Evolutionary conservation across 2,329 filamentous ascomycete genomes (phyloP).

Genomic region (Alternaria hordeiaustralica): DNA sequence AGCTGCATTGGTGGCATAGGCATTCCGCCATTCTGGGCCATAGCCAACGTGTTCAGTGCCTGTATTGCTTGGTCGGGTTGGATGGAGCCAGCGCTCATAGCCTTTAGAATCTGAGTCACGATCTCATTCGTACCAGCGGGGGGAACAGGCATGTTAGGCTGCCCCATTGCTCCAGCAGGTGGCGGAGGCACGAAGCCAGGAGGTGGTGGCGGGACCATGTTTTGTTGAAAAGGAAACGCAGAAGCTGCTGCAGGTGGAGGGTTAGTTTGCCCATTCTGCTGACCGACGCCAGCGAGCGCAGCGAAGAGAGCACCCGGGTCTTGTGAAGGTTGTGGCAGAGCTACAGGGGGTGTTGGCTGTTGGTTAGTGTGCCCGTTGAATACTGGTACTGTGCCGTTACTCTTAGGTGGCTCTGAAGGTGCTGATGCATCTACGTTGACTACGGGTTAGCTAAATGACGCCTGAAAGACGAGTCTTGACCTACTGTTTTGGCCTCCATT

Average conservation of each 20-base stretch:
- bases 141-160: conserved; percentile 32
- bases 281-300: conserved; percentile 40
- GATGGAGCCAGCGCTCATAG: conserved; percentile 42
- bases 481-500: conserved; percentile 70
- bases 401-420: conserved; percentile 38
- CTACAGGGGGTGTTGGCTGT: conserved; percentile 27
- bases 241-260: conserved; percentile 28
- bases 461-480: conserved; percentile 46
- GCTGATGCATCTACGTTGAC: conserved; percentile 25
- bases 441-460: conserved; percentile 17
- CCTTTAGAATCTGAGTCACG: conserved; percentile 42
- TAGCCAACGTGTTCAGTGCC: conserved; percentile 39
- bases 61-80: conserved; percentile 44
- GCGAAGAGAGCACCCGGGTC: conserved; percentile 43
- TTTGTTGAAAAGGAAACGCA: conserved; percentile 37
- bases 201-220: conserved; percentile 38
- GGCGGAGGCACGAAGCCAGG: conserved; percentile 44
- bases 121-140: conserved; percentile 36
- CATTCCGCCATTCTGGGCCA: conserved; percentile 32
- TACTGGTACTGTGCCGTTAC: conserved; percentile 27
- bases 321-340: conserved; percentile 28
- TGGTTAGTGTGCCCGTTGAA: conserved; percentile 35
- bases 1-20: conserved; percentile 37
- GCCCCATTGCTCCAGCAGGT: conserved; percentile 27
- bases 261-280: conserved; percentile 41